phyloP scores from a whole-genome alignment of 768 basidiomycete genomes.

The Leccinum pellstonianum region DNA sequence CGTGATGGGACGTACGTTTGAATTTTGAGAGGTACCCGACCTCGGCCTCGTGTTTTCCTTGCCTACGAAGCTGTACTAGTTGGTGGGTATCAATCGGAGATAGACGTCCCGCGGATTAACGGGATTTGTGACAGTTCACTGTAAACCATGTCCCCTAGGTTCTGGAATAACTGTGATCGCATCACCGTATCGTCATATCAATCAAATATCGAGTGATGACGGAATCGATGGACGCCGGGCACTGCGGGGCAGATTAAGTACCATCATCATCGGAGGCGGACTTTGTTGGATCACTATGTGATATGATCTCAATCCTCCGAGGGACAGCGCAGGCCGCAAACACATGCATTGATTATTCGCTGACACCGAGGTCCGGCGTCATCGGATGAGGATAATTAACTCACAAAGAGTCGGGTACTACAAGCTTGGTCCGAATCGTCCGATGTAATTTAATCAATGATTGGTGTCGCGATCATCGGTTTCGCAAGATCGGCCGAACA shows the following conservation, averaged over 20 bases:
- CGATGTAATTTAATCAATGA: not conserved
- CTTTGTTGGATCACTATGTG: not conserved
- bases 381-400: not conserved
- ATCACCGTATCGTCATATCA: not conserved
- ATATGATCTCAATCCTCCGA: not conserved
- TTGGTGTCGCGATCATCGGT: too few species aligned
- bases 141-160: not conserved
- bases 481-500: too few species aligned
- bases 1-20: not conserved
- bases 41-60: not conserved
- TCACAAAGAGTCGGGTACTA: too few species aligned
- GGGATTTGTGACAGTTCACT: too few species aligned
- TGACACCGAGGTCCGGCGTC: not conserved
- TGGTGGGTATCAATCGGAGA: too few species aligned
- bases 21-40: not conserved
- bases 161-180: not conserved
- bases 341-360: not conserved
- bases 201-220: not conserved
- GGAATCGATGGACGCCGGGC: not conserved
- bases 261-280: not conserved
- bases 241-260: not conserved
- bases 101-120: too few species aligned
- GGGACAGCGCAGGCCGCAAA: too few species aligned
- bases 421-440: not conserved
- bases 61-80: not conserved